Evolutionary conservation across 306 rosid genomes (phyloP).

Genomic region (Quercus robur): DNA sequence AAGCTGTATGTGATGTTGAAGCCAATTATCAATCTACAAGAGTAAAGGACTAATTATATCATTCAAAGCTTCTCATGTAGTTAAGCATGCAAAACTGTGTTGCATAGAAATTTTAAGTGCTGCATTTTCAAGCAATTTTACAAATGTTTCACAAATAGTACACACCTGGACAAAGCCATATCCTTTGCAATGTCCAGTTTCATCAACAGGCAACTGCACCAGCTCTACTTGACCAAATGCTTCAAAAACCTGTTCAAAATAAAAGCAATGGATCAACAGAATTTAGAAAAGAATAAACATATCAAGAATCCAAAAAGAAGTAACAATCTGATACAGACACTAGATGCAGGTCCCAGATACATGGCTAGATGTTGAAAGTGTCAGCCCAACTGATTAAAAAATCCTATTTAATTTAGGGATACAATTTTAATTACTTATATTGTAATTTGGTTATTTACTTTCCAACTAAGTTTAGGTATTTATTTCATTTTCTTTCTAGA

Average conservation of each 20-base stretch:
- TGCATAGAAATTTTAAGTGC: not conserved
- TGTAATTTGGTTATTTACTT: too few species aligned
- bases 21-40: not conserved
- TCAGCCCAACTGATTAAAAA: too few species aligned
- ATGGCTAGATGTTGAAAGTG: too few species aligned
- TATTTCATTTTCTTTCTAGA: too few species aligned
- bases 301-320: not conserved
- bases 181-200: constrained; percentile 87
- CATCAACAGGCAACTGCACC: constrained; percentile 93
- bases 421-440: too few species aligned
- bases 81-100: not conserved
- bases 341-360: too few species aligned
- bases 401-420: too few species aligned
- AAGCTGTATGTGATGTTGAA: constrained; percentile 7
- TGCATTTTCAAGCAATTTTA: not conserved
- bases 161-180: constrained; percentile 96
- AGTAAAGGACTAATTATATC: not conserved
- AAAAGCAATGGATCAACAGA: constrained; percentile 10
- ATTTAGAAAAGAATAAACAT: not conserved
- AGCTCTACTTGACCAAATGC: constrained; percentile 95
- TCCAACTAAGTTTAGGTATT: too few species aligned
- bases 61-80: not conserved
- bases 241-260: constrained; percentile 74
- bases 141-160: not conserved
- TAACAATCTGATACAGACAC: too few species aligned